A percentile compares a stretch with the other conserved stretches of the same genome.
phyloP scores from a whole-genome alignment of 1,139 yeast species.

The Eremothecium coryli region DNA sequence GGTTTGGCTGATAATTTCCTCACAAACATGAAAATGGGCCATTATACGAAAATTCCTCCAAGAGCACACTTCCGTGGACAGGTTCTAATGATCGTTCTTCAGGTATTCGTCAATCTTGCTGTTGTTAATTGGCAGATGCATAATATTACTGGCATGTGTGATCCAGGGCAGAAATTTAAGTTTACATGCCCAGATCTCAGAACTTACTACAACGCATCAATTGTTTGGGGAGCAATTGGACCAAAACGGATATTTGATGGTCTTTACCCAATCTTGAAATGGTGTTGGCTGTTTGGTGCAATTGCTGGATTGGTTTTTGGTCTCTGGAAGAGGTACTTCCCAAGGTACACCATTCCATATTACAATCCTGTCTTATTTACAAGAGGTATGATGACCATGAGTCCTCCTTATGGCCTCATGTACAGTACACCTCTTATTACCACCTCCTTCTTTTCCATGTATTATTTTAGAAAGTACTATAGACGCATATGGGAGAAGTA shows the following conservation, averaged over 20 bases:
- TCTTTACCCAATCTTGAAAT: constrained; percentile 41
- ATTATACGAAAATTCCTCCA: constrained; percentile 53
- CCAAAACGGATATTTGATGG: constrained; percentile 49
- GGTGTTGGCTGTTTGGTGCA: constrained; percentile 48
- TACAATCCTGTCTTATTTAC: constrained; percentile 43
- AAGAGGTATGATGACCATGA: constrained; percentile 37
- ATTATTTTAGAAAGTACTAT: constrained; percentile 41
- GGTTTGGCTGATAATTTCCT: constrained; percentile 54
- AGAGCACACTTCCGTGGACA: constrained; percentile 53
- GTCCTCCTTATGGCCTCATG: constrained; percentile 49
- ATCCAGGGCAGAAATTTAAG: constrained; percentile 34
- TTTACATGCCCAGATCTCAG: constrained; percentile 40
- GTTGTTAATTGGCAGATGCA: constrained; percentile 45
- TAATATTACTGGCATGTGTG: constrained; percentile 42
- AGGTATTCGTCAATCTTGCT: constrained; percentile 43
- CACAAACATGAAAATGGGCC: constrained; percentile 50
- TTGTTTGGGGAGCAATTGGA: constrained; percentile 60
- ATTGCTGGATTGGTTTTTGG: constrained; percentile 38
- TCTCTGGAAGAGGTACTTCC: constrained; percentile 35
- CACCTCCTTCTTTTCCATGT: constrained; percentile 44
- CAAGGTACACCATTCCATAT: constrained; percentile 17
- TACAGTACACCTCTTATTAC: constrained; percentile 46
- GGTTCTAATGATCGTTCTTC: constrained; percentile 37
- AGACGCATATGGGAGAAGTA: constrained; percentile 56
- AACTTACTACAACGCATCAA: constrained; percentile 45